A percentile compares a stretch with the other conserved stretches of the same genome.
Evolutionary conservation across 352 stramenopile genomes (phyloP).

Genomic region (Phytophthora kernoviae): DNA sequence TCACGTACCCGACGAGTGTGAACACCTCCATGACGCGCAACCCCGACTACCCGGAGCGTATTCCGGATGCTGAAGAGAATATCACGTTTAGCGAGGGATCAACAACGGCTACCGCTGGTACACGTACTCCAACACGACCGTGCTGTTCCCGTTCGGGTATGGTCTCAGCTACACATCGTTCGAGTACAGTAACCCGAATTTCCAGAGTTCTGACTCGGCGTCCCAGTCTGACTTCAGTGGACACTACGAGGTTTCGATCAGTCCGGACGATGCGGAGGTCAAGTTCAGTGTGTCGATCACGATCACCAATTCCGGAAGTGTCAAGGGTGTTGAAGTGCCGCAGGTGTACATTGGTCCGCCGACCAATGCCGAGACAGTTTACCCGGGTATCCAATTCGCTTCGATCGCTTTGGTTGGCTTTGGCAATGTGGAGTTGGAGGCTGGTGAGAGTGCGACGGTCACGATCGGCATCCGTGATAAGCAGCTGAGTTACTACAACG

Average conservation of each 20-base stretch:
- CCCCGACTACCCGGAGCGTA: conserved; percentile 31
- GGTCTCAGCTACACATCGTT: conserved; percentile 40
- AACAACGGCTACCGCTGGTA: conserved; percentile 45
- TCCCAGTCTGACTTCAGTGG: conserved; percentile 15
- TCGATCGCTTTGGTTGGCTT: conserved; percentile 34
- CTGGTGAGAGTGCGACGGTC: conserved; percentile 29
- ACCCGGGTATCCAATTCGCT: conserved; percentile 34
- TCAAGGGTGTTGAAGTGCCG: conserved; percentile 38
- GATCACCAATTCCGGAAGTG: conserved; percentile 28
- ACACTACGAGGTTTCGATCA: conserved; percentile 37
- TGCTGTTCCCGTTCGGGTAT: conserved; percentile 39
- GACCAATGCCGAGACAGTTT: conserved; percentile 22
- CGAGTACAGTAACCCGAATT: conserved; percentile 38
- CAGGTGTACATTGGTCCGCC: conserved; percentile 37
- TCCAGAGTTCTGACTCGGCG: conserved; percentile 14
- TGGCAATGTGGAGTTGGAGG: conserved; percentile 38
- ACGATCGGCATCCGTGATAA: conserved; percentile 33
- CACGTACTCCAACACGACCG: conserved; percentile 32
- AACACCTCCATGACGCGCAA: conserved; percentile 35
- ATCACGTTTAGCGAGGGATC: conserved; percentile 37
- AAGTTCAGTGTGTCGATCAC: conserved; percentile 36
- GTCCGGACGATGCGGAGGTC: conserved; percentile 18
- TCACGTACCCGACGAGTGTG: conserved; percentile 33
- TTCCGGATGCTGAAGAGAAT: conserved; percentile 25
- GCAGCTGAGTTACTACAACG: conserved; percentile 33